A percentile compares a stretch with the other conserved stretches of the same genome.
Evolutionary conservation across 2,329 filamentous ascomycete species (phyloP).

Genomic region (Calonectria pseudoturangicola): DNA sequence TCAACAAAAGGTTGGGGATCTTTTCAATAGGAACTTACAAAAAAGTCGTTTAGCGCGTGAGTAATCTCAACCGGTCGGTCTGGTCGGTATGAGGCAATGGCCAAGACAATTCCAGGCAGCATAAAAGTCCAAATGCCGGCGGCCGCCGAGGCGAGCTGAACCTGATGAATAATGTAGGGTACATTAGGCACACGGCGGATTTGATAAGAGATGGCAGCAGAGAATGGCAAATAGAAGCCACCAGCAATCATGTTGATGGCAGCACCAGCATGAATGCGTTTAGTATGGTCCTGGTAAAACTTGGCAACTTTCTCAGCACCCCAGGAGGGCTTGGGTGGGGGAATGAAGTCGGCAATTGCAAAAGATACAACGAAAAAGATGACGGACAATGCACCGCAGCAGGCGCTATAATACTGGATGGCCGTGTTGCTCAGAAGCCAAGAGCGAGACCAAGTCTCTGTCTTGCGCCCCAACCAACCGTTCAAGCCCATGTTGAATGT

Average conservation of each 20-base stretch:
- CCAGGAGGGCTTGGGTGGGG: slow-evolving; percentile 33
- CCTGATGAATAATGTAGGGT: slow-evolving; percentile 40
- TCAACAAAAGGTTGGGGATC: no score
- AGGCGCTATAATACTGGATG: slow-evolving; percentile 38
- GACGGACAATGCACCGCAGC: slow-evolving; percentile 34
- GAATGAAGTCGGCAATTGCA: slow-evolving; percentile 37
- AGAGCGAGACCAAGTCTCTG: slow-evolving; percentile 22
- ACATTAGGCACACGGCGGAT: slow-evolving; percentile 40
- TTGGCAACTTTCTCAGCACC: slow-evolving; percentile 35
- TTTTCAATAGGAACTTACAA: slow-evolving; percentile 15
- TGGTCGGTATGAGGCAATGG: slow-evolving; percentile 39
- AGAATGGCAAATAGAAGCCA: slow-evolving; percentile 42
- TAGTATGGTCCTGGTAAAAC: slow-evolving; percentile 38
- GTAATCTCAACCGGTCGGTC: slow-evolving; percentile 43
- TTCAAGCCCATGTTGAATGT: slow-evolving; percentile 25
- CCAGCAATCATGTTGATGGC: slow-evolving; percentile 41
- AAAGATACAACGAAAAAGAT: slow-evolving; percentile 38
- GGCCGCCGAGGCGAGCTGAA: slow-evolving; percentile 35
- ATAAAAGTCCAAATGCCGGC: slow-evolving; percentile 44
- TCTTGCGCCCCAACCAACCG: slow-evolving; percentile 1
- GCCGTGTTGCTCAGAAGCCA: slow-evolving; percentile 38
- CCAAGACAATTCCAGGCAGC: slow-evolving; percentile 43
- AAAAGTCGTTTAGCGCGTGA: slow-evolving; percentile 43
- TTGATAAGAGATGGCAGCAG: slow-evolving; percentile 37
- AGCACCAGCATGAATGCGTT: slow-evolving; percentile 38